Base-by-base conservation (phyloP, 768 basidiomycete species). In the Boletus rex-veris region DNA sequence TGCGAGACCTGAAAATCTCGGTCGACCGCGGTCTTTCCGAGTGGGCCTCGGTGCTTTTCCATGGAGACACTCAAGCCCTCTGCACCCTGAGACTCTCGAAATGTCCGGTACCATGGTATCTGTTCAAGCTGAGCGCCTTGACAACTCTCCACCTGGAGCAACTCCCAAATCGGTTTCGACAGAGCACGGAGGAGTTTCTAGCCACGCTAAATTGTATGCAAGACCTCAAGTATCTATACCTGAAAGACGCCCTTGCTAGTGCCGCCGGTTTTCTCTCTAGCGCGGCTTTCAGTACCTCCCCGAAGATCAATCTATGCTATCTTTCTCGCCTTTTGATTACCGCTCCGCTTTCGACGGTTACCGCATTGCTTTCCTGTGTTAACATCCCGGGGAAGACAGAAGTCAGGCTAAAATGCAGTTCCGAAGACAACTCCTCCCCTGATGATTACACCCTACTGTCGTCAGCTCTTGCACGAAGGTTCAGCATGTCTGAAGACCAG, bases 131-230 rank as follows among this genome's bases (percentile, higher is more conserved):
- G 18, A 33, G 45, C 35, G 59, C 65, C 40, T 68, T 79, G 11
- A 71, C 68, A 5, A 62, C 64, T 46, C 64, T 80, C 21, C 67
- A 62, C 38, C 57, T 79, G 2, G 52, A 62, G 16, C 24, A 63
- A 36, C 45, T 71, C 3, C 49, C 66, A 19, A 11, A 6, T 3
- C 36, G 48, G 11, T 49, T 59, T 18, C 64, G 64, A 18, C 73
- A 71, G 3, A 58, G 65, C 8, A 61, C 63, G 19, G 49, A 53
- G 9, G 66, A 72, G 39, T 57, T 79, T 16, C 48, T 74, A 7
- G 49, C 64, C n/a, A 61, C 65, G 7, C 65, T 79, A 5, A 48
- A 60, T 15, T 53, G 63, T 37, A 74, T 74, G 71, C 71, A 70
- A 9, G 21, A 53, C 30, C 63, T 78, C 3, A 65, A 64, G 45